These are phyloP conservation scores for Asterionellopsis glacialis DNA, from an alignment of 108 stramenopile species.

Conservation along the genomic window DNA sequence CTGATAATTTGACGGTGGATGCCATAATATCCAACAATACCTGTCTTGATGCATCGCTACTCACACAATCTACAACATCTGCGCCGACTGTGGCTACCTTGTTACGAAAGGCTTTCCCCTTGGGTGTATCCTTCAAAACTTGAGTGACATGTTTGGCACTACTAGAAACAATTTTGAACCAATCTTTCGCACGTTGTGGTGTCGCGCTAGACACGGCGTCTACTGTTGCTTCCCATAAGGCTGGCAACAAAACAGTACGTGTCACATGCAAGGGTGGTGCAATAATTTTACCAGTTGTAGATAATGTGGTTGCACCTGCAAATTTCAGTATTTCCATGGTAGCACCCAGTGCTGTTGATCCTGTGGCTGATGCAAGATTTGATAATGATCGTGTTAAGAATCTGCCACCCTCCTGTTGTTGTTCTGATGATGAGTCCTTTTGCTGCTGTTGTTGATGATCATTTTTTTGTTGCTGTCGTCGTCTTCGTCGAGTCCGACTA, in stretches of 20 bases:
- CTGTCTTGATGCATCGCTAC: constrained; percentile 49
- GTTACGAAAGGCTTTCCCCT: constrained; percentile 18
- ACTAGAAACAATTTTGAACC: constrained; percentile 41
- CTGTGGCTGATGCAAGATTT: too few species aligned
- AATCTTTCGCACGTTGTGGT: constrained; percentile 40
- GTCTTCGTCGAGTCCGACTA: too few species aligned
- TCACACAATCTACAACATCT: constrained; percentile 39
- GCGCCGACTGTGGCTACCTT: constrained; percentile 19
- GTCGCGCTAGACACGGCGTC: constrained; percentile 24
- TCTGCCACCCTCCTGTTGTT: too few species aligned
- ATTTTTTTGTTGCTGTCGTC: too few species aligned
- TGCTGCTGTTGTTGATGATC: too few species aligned
- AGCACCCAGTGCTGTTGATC: constrained; percentile 5
- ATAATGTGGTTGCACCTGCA: constrained; percentile 37
- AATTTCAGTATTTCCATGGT: constrained; percentile 31
- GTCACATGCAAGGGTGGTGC: constrained; percentile 51
- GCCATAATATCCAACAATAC: constrained; percentile 64
- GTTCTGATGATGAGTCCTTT: too few species aligned
- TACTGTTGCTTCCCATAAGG: constrained; percentile 18
- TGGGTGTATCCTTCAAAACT: constrained; percentile 24
- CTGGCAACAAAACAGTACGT: constrained; percentile 32
- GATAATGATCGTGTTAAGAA: too few species aligned
- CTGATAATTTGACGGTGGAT: constrained; percentile 45
- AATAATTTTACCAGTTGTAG: constrained; percentile 40
- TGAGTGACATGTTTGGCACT: constrained; percentile 37